Evolutionary conservation across 2,329 filamentous ascomycete genomes (phyloP).

Genomic region (Aureobasidium uvarum): DNA sequence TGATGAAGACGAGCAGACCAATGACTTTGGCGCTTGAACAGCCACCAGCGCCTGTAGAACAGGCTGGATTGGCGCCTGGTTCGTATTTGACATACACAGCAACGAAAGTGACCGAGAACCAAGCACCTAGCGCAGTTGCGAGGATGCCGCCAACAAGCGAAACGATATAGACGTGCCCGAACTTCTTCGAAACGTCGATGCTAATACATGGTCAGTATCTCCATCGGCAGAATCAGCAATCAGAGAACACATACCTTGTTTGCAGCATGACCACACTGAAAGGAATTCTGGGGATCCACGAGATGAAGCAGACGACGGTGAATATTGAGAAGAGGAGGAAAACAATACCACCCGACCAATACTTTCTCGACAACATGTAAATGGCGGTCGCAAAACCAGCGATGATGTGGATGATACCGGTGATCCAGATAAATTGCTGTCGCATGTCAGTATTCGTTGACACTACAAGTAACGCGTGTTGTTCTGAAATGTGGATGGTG

Average conservation of each 20-base stretch:
- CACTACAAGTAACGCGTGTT: background rate
- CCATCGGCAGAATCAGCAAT: background rate
- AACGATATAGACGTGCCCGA: slow-evolving; percentile 83
- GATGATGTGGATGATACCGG: slow-evolving; percentile 81
- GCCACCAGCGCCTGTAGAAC: slow-evolving; percentile 53
- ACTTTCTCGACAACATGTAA: slow-evolving; percentile 74
- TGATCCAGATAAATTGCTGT: slow-evolving; percentile 85
- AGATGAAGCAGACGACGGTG: slow-evolving; percentile 77
- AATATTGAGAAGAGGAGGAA: slow-evolving; percentile 82
- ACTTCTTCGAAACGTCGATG: slow-evolving; percentile 79
- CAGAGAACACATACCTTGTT: slow-evolving; percentile 47
- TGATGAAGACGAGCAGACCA: slow-evolving; percentile 79
- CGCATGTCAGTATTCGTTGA: slow-evolving; percentile 41
- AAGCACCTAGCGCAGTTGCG: slow-evolving; percentile 73
- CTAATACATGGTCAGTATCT: slow-evolving; percentile 34
- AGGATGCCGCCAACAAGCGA: slow-evolving; percentile 78
- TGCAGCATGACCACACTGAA: slow-evolving; percentile 89
- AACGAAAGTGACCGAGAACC: slow-evolving; percentile 83
- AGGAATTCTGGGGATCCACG: slow-evolving; percentile 86
- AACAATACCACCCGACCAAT: slow-evolving; percentile 82
- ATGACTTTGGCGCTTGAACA: slow-evolving; percentile 78
- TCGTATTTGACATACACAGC: slow-evolving; percentile 83
- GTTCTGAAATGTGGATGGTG: background rate
- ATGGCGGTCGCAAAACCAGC: slow-evolving; percentile 82
- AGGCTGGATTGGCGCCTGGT: slow-evolving; percentile 61